Evolutionary conservation across 305 asterid genomes (phyloP).

Genomic region (Fraxinus ornus): DNA sequence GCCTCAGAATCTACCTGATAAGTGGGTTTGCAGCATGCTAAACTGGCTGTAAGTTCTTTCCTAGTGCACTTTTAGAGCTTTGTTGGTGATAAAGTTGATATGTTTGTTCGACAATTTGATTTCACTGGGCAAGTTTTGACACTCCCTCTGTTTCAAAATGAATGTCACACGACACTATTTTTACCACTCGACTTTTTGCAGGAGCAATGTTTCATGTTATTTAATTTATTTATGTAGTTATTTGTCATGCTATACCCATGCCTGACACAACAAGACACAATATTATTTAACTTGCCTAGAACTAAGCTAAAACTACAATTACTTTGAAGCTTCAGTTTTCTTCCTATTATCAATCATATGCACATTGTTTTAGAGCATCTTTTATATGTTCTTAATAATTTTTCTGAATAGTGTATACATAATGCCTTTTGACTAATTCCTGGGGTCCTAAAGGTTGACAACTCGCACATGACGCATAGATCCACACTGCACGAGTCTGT

Average conservation of each 20-base stretch:
- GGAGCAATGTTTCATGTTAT: neutral
- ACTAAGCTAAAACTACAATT: constrained; percentile 1
- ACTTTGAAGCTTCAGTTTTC: neutral
- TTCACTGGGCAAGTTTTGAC: constrained; percentile 10
- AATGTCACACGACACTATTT: neutral
- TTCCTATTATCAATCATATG: neutral
- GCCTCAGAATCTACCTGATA: constrained; percentile 61
- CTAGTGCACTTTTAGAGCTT: constrained; percentile 16
- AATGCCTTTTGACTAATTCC: neutral
- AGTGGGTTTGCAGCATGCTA: constrained; percentile 84
- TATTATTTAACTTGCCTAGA: neutral
- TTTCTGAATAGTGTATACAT: neutral
- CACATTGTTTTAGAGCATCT: constrained; percentile 4
- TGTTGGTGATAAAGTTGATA: neutral
- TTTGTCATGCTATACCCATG: neutral
- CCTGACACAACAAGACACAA: neutral
- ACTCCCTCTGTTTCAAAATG: constrained; percentile 8
- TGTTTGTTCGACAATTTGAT: constrained; percentile 3
- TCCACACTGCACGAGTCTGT: neutral
- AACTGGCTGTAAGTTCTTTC: constrained; percentile 88
- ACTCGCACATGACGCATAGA: neutral
- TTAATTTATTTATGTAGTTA: neutral
- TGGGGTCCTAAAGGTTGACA: neutral
- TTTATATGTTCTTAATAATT: neutral
- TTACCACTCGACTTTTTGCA: constrained; percentile 10